Base-by-base conservation (phyloP, 192 early-diverging fungal genomes). In the Backusella australiensis region DNA sequence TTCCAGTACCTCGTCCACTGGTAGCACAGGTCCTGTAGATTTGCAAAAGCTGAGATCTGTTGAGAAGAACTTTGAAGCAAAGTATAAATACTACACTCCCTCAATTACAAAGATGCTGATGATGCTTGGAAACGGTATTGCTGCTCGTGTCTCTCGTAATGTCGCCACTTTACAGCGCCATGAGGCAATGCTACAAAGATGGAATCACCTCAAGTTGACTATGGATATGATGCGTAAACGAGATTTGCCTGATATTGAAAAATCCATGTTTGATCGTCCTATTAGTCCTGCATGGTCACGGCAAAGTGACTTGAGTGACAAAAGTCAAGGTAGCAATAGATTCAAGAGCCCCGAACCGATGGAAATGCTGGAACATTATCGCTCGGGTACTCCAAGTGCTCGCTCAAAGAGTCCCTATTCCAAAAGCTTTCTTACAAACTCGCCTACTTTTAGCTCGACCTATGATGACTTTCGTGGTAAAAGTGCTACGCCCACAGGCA, bases 41-140 rank as follows among this genome's bases (percentile, higher is more conserved):
- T 49, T 71, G 3, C 23, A 46, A 34, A 84, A 86, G 53, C 83
- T 86, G 32, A 82, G 85, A 59, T 81, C 79, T 17, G 81, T 86
- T 67, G 85, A 83, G 73, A 88, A 90, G 72, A 83, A 78, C 1
- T 90, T 90, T 59, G 89, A 90, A 69, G 83, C 82, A 17, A 88
- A 87, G 77, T 81, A 85, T 59, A 88, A 88, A 75, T 87, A 88
- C 77, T 90, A 85, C 49, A 76, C 84, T 19, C 87, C 86, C 14
- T 80, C 86, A 11, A 84, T 90, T n/a, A 83, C 80, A 67, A 84
- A 85, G 77, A 86, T 90, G 87, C 75, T 90, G 9, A 80, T 80
- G 32, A 87, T 86, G 83, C 82, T 90, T 32, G 86, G 85, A 32
- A 85, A 79, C 59, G 85, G 83, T 19, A 90, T 90, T 44, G 84